These are phyloP conservation scores for Colletotrichum eremochloae DNA, from an alignment of 2,329 filamentous ascomycete species.

Conservation along the genomic window DNA sequence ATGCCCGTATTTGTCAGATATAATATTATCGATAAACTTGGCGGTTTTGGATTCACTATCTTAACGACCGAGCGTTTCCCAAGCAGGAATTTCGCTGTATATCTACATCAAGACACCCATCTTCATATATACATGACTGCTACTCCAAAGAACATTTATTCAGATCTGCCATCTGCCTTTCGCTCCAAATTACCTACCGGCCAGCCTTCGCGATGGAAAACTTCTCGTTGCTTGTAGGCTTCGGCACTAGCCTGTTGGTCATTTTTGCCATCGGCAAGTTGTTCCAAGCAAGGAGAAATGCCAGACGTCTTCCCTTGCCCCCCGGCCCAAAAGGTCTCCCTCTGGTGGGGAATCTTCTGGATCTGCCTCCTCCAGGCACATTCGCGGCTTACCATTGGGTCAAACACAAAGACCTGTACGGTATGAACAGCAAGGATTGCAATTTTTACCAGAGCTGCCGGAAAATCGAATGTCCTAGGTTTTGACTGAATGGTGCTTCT, in stretches of 20 bases:
- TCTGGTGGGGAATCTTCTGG: not conserved
- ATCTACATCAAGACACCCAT: not conserved
- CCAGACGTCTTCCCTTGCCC: not conserved
- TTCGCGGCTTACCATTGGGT: not conserved
- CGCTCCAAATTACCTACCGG: not conserved
- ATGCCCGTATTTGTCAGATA: too few relatives aligned
- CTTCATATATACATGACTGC: not conserved
- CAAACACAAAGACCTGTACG: not conserved
- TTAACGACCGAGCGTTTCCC: not conserved
- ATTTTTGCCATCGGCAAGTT: not conserved
- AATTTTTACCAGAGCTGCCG: not conserved
- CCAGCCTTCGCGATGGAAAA: not conserved
- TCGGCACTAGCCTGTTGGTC: not conserved
- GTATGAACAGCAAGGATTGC: not conserved
- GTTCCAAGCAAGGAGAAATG: not conserved
- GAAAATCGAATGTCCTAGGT: not conserved
- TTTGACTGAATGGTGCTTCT: not conserved
- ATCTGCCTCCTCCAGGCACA: not conserved
- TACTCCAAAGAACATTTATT: not conserved
- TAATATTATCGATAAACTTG: not conserved
- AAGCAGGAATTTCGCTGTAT: not conserved
- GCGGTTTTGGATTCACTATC: not conserved
- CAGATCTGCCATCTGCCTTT: not conserved
- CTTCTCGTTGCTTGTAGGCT: not conserved
- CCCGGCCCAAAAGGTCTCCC: conserved; percentile 2